These are phyloP conservation scores for Jamesozyma rosinii DNA, from an alignment of 805 yeast species.

Conservation along the genomic window DNA sequence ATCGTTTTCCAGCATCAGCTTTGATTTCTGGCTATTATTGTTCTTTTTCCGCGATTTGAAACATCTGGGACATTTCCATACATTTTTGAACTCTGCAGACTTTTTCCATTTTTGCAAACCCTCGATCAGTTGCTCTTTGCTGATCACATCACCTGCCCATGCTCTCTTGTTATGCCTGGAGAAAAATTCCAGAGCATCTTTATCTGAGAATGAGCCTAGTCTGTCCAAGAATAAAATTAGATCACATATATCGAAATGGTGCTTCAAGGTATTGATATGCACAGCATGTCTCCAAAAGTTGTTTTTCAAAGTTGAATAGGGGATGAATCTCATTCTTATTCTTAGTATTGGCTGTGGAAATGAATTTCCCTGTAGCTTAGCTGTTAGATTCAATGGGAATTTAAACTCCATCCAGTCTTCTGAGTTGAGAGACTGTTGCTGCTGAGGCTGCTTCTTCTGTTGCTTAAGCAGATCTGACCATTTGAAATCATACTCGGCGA, in stretches of 20 bases:
- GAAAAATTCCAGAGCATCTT: conserved; percentile 47
- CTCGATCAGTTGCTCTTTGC: conserved; percentile 38
- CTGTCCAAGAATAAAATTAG: conserved; percentile 51
- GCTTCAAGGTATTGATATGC: conserved; percentile 35
- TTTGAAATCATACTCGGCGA: conserved; percentile 56
- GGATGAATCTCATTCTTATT: conserved; percentile 54
- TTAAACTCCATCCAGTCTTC: conserved; percentile 23
- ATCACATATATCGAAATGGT: conserved; percentile 42
- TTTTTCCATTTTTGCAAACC: conserved; percentile 36
- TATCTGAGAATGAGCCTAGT: conserved; percentile 40
- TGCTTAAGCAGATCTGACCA: conserved; percentile 37
- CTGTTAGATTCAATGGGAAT: conserved; percentile 29
- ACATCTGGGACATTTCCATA: conserved; percentile 77
- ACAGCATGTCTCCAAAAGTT: conserved; percentile 63
- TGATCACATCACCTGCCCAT: conserved; percentile 48
- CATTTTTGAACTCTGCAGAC: conserved; percentile 33
- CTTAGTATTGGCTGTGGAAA: conserved; percentile 40
- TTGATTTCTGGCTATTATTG: conserved; percentile 30
- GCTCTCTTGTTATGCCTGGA: conserved; percentile 36
- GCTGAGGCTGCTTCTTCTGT: conserved; percentile 23
- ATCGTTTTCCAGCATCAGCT: conserved; percentile 39
- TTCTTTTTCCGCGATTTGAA: conserved; percentile 46
- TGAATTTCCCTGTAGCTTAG: neutral
- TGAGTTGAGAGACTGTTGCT: conserved; percentile 9
- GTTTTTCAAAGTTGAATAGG: conserved; percentile 54